Percentiles rank a stretch among this genome's conserved stretches.
These are phyloP conservation scores for Uncinocarpus reesii DNA, from an alignment of 2,329 filamentous ascomycete genomes.

Conservation along the genomic window DNA sequence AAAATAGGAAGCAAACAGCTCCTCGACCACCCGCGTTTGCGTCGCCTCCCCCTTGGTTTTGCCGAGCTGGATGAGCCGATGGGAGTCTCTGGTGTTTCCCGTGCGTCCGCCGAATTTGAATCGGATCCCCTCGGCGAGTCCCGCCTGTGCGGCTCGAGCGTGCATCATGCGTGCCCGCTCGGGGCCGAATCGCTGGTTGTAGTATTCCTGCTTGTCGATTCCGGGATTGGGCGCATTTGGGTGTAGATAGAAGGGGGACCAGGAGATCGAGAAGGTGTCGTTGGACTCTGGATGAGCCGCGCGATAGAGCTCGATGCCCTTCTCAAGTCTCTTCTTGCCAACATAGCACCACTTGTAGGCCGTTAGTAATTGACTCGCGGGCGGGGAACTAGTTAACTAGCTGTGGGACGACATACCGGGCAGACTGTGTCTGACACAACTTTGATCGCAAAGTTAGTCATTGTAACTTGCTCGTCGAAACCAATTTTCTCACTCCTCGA, in stretches of 20 bases:
- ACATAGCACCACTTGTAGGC: constrained; percentile 55
- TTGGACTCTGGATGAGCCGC: constrained; percentile 46
- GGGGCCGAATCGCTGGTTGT: constrained; percentile 53
- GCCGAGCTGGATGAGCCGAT: constrained; percentile 63
- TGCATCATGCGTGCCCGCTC: constrained; percentile 51
- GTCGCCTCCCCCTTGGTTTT: constrained; percentile 42
- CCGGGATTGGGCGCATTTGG: constrained; percentile 47
- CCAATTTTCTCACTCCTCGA: too few species aligned
- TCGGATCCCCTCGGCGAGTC: constrained; percentile 56
- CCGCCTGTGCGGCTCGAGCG: constrained; percentile 48
- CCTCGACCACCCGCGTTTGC: constrained; percentile 52
- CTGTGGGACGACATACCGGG: constrained; percentile 36
- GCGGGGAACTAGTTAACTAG: background rate
- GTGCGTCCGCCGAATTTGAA: constrained; percentile 62
- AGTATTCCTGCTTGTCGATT: constrained; percentile 48
- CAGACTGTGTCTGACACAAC: constrained; percentile 76
- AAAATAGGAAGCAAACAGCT: constrained; percentile 57
- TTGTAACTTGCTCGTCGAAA: constrained; percentile 25
- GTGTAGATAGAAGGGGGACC: constrained; percentile 74
- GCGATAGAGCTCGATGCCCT: constrained; percentile 58
- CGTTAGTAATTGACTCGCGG: background rate
- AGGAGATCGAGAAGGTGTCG: constrained; percentile 63
- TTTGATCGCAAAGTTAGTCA: constrained; percentile 67
- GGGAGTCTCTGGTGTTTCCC: constrained; percentile 69
- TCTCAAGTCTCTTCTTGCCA: constrained; percentile 63